Evolutionary conservation across 441 rosid species (phyloP).

Genomic region (Populus trichocarpa): DNA sequence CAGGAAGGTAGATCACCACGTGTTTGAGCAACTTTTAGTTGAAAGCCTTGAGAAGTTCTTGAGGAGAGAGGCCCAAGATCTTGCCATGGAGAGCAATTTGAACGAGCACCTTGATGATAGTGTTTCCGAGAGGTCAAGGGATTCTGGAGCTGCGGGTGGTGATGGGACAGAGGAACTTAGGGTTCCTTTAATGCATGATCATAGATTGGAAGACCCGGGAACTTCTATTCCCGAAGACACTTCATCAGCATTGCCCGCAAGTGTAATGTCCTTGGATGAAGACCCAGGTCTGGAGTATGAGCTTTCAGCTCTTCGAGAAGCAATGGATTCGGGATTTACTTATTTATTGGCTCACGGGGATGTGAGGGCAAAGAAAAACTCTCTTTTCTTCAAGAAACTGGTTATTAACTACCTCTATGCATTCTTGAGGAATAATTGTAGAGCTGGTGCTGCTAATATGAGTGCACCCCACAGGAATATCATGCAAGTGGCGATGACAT

Average conservation of each 20-base stretch:
- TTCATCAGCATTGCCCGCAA: constrained; percentile 41
- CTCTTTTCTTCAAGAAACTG: constrained; percentile 77
- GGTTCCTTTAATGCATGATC: constrained; percentile 48
- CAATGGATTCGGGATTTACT: constrained; percentile 77
- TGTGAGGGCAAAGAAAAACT: constrained; percentile 82
- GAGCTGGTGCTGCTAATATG: constrained; percentile 74
- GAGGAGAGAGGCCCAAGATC: constrained; percentile 67
- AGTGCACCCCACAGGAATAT: constrained; percentile 88
- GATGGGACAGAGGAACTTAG: constrained; percentile 44
- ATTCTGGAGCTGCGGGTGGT: constrained; percentile 9
- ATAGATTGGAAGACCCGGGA: constrained; percentile 19
- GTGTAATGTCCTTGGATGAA: constrained; percentile 48
- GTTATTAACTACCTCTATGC: constrained; percentile 88
- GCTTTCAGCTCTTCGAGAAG: constrained; percentile 73
- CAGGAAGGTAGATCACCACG: constrained; percentile 73
- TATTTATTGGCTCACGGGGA: constrained; percentile 74
- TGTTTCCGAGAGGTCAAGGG: constrained; percentile 36
- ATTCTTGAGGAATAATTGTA: constrained; percentile 82
- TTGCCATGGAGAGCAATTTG: constrained; percentile 56
- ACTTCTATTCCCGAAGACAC: constrained; percentile 31
- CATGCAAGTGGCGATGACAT: constrained; percentile 83
- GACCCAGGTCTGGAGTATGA: constrained; percentile 82
- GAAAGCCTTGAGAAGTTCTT: constrained; percentile 82
- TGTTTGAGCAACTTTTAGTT: constrained; percentile 80
- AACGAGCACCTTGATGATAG: constrained; percentile 35